phyloP scores from a whole-genome alignment of 371 early-diverging fungal species.

The Batkoa obscura region DNA sequence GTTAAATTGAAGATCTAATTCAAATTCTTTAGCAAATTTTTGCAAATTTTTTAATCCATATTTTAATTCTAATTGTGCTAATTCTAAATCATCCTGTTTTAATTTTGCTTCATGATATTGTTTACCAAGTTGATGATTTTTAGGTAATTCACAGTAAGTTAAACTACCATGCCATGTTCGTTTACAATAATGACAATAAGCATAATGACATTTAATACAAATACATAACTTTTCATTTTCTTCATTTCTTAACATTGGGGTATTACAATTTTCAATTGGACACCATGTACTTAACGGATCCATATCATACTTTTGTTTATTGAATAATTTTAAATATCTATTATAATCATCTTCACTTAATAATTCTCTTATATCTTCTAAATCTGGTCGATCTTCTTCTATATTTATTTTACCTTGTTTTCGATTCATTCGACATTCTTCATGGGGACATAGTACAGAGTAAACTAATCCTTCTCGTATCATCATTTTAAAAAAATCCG shows the following conservation, averaged over 20 bases:
- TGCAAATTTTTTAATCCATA: conserved; percentile 10
- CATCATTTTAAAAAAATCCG: conserved; percentile 9
- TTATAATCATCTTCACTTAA: conserved; percentile 6
- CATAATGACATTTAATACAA: conserved; percentile 10
- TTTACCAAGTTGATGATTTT: background rate
- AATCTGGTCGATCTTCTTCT: background rate
- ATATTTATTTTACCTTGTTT: background rate
- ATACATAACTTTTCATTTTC: conserved; percentile 9
- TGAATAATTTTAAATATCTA: conserved; percentile 8
- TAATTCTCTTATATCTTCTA: conserved; percentile 7
- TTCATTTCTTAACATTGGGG: conserved; percentile 6
- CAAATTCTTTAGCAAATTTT: conserved; percentile 5
- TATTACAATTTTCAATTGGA: conserved; percentile 9
- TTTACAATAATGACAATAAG: conserved; percentile 11
- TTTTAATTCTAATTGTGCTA: conserved; percentile 5
- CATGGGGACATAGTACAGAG: conserved; percentile 10
- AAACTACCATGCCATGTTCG: conserved; percentile 9
- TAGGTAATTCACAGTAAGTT: conserved; percentile 3
- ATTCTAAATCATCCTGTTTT: background rate
- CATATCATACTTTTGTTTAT: conserved; percentile 9
- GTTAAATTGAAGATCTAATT: background rate
- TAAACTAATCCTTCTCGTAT: conserved; percentile 10
- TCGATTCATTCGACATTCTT: conserved; percentile 2
- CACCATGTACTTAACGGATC: conserved; percentile 12
- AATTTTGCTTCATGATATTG: conserved; percentile 6